Evolutionary conservation across 768 basidiomycete genomes (phyloP), one percentile per base, ranked within the genome.

Genomic region (Boletus vermiculosoides): DNA sequence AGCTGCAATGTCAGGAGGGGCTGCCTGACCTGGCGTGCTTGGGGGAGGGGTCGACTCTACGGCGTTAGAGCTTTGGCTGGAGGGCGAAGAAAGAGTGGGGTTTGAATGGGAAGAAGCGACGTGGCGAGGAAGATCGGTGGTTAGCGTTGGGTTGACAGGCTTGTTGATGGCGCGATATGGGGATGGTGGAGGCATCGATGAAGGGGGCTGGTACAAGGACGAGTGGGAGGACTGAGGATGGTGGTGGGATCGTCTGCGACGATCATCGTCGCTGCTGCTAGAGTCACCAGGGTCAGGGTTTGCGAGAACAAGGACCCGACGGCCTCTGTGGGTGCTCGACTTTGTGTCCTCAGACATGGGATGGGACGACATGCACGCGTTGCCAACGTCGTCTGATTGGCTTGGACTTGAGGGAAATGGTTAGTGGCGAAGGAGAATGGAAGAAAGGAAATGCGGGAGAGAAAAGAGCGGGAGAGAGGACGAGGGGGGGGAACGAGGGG

Each of bases 1-100:
- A 33, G 78, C 63, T 59, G 76, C 77, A 40, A 76, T 59, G 44
- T 72, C 76, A 23, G 78, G 74, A 50, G 76, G 81, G 18, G 68
- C 74, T 31, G 73, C 73, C 61, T 82, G 75, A 48, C 78, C 81
- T 13, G 87, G 86, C 12, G 87, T 87, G 64, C 78, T 80, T 28
- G 87, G 87, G 5, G 87, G 86, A 55, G 88, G 86, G n/a, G 86
- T 84, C 4, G 85, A 81, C 58, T 87, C 86, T 48, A 83, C 79
- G 40, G 77, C 78, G 60, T 74, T 76, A 46, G 88, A 90, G 64
- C 81, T 82, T 46, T 84, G 80, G 64, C 80, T 85, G 52, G 86
- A 88, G 20, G 89, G 86, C 4, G 88, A 89, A 16, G 86, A 87
- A 48, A 84, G 79, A 40, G 84, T 76, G 51, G 82, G 85, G 66